Percentiles rank a stretch among this genome's conserved stretches.
Conservation (phyloP, 23 red algal species). For the Gracilaria domingensis region DNA sequence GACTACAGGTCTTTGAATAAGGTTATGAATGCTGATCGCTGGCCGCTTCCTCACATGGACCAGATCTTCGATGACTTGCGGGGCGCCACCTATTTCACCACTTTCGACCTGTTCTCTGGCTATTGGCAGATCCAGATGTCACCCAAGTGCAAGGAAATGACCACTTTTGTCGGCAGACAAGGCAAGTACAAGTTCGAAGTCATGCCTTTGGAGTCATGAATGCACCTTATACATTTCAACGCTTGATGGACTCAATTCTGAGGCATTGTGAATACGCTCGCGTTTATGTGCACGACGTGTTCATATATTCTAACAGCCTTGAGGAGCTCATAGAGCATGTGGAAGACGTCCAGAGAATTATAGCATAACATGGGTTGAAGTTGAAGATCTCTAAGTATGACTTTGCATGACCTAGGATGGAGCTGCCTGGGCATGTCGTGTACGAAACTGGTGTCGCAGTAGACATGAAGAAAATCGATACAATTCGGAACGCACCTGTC, state of each 20-base stretch:
- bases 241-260: slow-evolving; percentile 6
- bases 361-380: background rate
- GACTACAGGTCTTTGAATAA: background rate
- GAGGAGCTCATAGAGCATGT: background rate
- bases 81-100: background rate
- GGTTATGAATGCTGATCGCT: background rate
- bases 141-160: background rate
- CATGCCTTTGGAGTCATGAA: slow-evolving; percentile 17
- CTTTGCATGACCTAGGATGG: background rate
- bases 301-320: background rate
- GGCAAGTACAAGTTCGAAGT: background rate
- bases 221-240: background rate
- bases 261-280: background rate
- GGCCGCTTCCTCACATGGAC: background rate
- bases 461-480: background rate
- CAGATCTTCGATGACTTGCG: background rate
- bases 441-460: background rate
- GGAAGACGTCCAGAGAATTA: background rate
- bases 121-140: slow-evolving; percentile 9
- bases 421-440: background rate
- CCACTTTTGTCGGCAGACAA: background rate
- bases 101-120: background rate
- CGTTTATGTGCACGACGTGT: background rate
- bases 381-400: background rate
- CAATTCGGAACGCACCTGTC: background rate